Evolutionary conservation across 2,329 filamentous ascomycete genomes (phyloP).

Genomic region (Talaromyces pinophilus): DNA sequence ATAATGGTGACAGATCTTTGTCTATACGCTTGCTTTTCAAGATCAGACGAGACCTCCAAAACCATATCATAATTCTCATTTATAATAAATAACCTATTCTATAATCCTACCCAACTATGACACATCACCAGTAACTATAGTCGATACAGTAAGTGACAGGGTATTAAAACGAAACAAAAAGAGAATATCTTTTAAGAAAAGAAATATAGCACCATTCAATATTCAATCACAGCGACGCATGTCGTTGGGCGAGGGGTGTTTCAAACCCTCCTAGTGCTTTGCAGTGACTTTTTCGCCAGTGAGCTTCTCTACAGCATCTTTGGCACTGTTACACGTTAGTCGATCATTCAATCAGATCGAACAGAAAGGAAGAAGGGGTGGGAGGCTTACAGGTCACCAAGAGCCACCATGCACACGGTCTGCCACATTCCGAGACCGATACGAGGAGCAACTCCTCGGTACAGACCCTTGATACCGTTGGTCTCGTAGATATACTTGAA

Average conservation of each 20-base stretch:
- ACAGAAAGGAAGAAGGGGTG: constrained; percentile 21
- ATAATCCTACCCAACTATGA: constrained; percentile 4
- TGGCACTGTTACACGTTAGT: constrained; percentile 55
- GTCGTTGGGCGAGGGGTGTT: constrained; percentile 37
- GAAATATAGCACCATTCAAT: not conserved
- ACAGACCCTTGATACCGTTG: constrained; percentile 88
- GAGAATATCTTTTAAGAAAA: constrained; percentile 1
- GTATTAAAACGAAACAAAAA: constrained; percentile 11
- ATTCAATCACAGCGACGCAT: not conserved
- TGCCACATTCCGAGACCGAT: constrained; percentile 98
- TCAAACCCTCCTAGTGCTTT: constrained; percentile 59
- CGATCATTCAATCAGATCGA: not conserved
- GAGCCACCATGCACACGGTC: constrained; percentile 98
- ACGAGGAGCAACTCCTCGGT: constrained; percentile 91
- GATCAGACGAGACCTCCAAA: no score
- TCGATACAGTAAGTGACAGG: constrained; percentile 9
- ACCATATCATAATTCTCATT: not conserved
- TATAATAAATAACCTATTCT: constrained; percentile 7
- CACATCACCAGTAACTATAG: constrained; percentile 5
- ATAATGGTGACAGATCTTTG: no score
- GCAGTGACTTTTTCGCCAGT: constrained; percentile 65
- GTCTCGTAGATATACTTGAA: constrained; percentile 82
- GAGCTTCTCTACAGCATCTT: constrained; percentile 65
- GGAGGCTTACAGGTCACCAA: constrained; percentile 86
- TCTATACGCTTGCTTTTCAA: no score